Percentiles rank a stretch among this genome's conserved stretches.
Conservation (phyloP, 2,329 filamentous ascomycete genomes). For the Pseudocercospora macadamiae region DNA sequence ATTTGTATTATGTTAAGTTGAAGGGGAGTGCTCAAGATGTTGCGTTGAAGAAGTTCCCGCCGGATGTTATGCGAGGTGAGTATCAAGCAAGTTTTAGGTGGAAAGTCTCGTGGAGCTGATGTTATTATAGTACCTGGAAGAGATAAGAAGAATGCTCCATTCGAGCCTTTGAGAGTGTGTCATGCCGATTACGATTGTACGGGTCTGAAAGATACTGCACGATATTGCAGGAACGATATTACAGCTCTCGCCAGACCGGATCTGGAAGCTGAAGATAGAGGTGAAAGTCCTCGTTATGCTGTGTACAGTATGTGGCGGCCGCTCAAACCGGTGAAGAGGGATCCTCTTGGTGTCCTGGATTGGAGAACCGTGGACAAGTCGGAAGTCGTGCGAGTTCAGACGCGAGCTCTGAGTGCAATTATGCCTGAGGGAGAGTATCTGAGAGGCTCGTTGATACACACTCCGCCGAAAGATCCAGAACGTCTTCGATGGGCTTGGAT, state of each 20-base stretch:
- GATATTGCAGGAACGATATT: conserved; percentile 6
- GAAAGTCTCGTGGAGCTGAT: not conserved
- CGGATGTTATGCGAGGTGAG: not conserved
- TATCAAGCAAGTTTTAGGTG: not conserved
- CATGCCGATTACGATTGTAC: conserved; percentile 4
- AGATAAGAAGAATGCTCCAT: not conserved
- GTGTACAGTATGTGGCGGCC: conserved; percentile 9
- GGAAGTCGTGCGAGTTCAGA: not conserved
- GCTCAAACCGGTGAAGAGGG: conserved; percentile 8
- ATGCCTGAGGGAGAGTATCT: not conserved
- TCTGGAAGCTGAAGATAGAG: conserved; percentile 8
- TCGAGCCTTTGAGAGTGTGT: not conserved
- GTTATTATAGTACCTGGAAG: not conserved
- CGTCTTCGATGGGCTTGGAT: not conserved
- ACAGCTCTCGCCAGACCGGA: not conserved
- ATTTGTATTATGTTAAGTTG: conserved; percentile 2
- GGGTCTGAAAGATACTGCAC: conserved; percentile 4
- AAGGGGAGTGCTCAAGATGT: not conserved
- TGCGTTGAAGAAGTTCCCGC: not conserved
- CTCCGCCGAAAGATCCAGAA: conserved; percentile 5
- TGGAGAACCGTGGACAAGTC: conserved; percentile 9
- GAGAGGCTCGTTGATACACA: not conserved
- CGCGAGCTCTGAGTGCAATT: not conserved
- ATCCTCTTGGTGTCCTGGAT: conserved; percentile 13
- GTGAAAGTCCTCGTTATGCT: conserved; percentile 9